A percentile compares a stretch with the other conserved stretches of the same genome.
Conservation (phyloP, 2,329 filamentous ascomycete species). For the Fusarium pseudocircinatum region DNA sequence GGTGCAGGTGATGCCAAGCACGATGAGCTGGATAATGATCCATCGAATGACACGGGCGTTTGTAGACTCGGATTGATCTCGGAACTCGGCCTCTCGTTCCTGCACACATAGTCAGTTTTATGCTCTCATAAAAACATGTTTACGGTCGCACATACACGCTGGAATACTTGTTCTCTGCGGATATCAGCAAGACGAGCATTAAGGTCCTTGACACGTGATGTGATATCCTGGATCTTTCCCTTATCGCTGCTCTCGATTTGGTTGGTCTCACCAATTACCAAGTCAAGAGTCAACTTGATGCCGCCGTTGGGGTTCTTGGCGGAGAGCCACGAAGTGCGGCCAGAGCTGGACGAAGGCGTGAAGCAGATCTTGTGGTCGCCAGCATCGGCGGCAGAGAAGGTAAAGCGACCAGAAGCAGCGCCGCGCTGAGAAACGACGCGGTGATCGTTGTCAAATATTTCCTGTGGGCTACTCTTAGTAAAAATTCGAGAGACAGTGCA, state of each 20-base stretch:
- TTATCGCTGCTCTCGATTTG: slow-evolving; percentile 95
- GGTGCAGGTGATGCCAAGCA: slow-evolving; percentile 87
- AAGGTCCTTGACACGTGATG: slow-evolving; percentile 87
- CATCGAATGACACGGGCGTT: slow-evolving; percentile 93
- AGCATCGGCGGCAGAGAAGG: slow-evolving; percentile 93
- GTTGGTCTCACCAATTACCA: slow-evolving; percentile 94
- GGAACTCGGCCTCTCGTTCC: slow-evolving; percentile 98
- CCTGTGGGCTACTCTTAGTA: slow-evolving; percentile 56
- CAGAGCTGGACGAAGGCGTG: slow-evolving; percentile 79
- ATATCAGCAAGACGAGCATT: slow-evolving; percentile 90
- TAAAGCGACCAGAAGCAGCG: slow-evolving; percentile 81
- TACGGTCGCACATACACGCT: slow-evolving; percentile 70
- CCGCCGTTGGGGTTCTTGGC: slow-evolving; percentile 73
- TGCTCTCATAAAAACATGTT: not conserved
- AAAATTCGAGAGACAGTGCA: not conserved
- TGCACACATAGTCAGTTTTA: slow-evolving; percentile 50
- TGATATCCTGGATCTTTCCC: slow-evolving; percentile 89
- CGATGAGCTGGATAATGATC: slow-evolving; percentile 88
- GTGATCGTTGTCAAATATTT: slow-evolving; percentile 98
- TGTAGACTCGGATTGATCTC: slow-evolving; percentile 94
- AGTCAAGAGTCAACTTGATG: slow-evolving; percentile 85
- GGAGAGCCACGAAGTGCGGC: slow-evolving; percentile 77
- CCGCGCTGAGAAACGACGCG: slow-evolving; percentile 91
- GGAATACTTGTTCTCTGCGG: slow-evolving; percentile 93
- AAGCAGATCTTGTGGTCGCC: slow-evolving; percentile 98